These are phyloP conservation scores for Ceratocystis variospora DNA, from an alignment of 2,329 filamentous ascomycete species.

Conservation along the genomic window DNA sequence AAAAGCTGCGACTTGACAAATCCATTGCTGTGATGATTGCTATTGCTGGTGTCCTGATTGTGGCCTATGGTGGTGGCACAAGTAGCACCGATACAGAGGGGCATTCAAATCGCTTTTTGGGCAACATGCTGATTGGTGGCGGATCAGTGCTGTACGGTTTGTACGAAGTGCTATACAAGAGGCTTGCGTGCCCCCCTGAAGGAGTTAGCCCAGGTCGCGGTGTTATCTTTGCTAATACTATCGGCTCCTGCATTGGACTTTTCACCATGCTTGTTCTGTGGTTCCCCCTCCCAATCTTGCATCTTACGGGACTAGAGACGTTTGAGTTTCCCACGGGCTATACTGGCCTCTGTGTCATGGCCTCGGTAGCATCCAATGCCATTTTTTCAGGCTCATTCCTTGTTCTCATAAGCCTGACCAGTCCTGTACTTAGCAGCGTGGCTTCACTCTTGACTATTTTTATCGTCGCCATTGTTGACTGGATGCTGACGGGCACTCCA, in stretches of 20 bases:
- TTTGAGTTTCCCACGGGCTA: conserved; percentile 71
- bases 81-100: conserved; percentile 26
- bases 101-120: conserved; percentile 54
- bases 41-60: conserved; percentile 79
- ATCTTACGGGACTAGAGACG: conserved; percentile 61
- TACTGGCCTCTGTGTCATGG: conserved; percentile 63
- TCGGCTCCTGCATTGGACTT: conserved; percentile 71
- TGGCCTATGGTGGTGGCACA: conserved; percentile 70
- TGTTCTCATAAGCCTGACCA: conserved; percentile 82
- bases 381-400: conserved; percentile 88
- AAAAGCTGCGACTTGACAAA: conserved; percentile 74
- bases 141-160: conserved; percentile 89
- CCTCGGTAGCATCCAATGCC: conserved; percentile 77
- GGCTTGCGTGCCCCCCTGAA: conserved; percentile 81
- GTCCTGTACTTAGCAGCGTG: conserved; percentile 81
- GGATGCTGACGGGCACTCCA: conserved; percentile 65
- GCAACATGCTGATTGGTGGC: conserved; percentile 82
- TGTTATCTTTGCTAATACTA: conserved; percentile 89
- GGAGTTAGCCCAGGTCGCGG: conserved; percentile 73
- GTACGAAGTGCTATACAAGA: conserved; percentile 96
- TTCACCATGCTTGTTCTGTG: conserved; percentile 83
- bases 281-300: conserved; percentile 78
- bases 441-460: conserved; percentile 93
- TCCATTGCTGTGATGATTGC: conserved; percentile 74
- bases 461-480: conserved; percentile 84